Base-by-base conservation (phyloP, 441 rosid genomes). In the Populus hybrid region DNA sequence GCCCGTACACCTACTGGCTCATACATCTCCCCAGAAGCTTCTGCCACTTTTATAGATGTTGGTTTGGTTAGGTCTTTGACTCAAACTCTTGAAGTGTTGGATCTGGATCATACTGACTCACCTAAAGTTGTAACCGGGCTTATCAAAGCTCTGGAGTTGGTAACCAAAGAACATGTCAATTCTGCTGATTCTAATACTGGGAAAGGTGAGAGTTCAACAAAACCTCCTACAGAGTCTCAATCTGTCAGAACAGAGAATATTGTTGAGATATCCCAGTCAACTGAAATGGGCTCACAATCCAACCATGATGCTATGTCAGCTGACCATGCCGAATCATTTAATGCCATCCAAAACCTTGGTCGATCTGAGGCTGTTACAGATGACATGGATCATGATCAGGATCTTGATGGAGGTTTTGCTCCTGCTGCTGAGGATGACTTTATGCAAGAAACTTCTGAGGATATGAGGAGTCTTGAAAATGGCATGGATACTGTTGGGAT, bases 341-440 rank as follows among this genome's bases (percentile, higher is more conserved):
- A 85, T 84, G 78, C 85, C 73, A 84, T 81, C 42, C 93, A 85
- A 67, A 86, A 83, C 70, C 90, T 82, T 82, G 93, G 89, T 80
- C 92, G 88, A 63, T 90, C 97, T 77, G 98, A 91, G 87, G 91
- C 94, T 84, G 92, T 91, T 81, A 89, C 91, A 26, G 98, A 94
- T 84, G 98, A 94, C 81, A 97, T 94, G 99, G 98, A 97, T 78
- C 98, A 94, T 76, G 99, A 94, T 78, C 98, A 93, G 84, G 98
- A 97, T 85, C 88, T 92, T 75, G 94, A 90, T 87, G 94, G 83
- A 53, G 91, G 95, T 74, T 94, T 92, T 87, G 86, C 85, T 72
- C 89, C 91, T 59, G 84, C 85, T 77, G 80, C 90, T 21, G 98
- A 90, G 86, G 98, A 90, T 76, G 98, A 97, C 76, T 93, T 85